Evolutionary conservation across 805 yeast genomes (phyloP).

Genomic region (Candida boleticola): DNA sequence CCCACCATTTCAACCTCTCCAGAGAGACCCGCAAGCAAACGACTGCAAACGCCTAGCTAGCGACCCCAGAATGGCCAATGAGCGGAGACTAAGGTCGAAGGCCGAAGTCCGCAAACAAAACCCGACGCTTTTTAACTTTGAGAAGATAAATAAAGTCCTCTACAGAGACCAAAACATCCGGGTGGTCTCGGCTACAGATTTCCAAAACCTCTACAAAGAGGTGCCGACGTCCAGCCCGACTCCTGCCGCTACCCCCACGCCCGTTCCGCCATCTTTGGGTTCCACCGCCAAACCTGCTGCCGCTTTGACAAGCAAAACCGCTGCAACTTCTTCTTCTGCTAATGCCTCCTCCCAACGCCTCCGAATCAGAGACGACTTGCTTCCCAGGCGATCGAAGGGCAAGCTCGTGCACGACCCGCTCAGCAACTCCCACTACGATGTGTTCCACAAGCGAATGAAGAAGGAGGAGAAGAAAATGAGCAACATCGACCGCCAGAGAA

Average conservation of each 20-base stretch:
- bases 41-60: too few species aligned
- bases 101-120: conserved; percentile 14
- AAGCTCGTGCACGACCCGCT: conserved; percentile 38
- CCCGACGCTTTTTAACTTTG: conserved; percentile 32
- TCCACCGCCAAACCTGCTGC: background rate
- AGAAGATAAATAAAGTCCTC: conserved; percentile 25
- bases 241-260: background rate
- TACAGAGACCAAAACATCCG: conserved; percentile 9
- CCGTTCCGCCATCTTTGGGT: background rate
- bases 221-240: background rate
- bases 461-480: conserved; percentile 63
- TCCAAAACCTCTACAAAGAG: background rate
- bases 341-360: conserved; percentile 5
- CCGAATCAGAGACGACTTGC: conserved; percentile 6
- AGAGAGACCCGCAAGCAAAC: too few species aligned
- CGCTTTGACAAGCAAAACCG: background rate
- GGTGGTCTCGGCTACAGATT: background rate
- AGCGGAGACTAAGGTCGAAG: conserved; percentile 30
- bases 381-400: conserved; percentile 19
- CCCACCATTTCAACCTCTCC: too few species aligned
- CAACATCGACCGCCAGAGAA: conserved; percentile 50
- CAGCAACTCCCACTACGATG: conserved; percentile 39
- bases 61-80: conserved; percentile 1
- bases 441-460: conserved; percentile 58
- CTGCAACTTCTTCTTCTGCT: conserved; percentile 10